Evolutionary conservation across 768 basidiomycete species (phyloP).

Genomic region (Panaeolus cyanescens): DNA sequence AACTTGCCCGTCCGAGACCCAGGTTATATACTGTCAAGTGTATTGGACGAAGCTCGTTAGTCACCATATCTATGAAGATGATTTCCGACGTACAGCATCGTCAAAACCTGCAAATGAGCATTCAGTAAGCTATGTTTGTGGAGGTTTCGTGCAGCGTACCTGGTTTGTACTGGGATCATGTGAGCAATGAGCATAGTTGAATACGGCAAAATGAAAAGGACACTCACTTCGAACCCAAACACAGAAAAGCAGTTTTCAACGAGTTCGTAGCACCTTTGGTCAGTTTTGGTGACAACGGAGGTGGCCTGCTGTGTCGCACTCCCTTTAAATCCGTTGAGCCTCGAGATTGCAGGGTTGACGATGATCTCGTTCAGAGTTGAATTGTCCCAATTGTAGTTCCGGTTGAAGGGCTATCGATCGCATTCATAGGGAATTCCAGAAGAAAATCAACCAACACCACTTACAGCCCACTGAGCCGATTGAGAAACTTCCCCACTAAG

Average conservation of each 20-base stretch:
- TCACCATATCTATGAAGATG: background rate
- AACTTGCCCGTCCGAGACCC: constrained; percentile 64
- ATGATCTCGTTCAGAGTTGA: constrained; percentile 59
- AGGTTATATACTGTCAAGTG: constrained; percentile 66
- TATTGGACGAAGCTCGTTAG: background rate
- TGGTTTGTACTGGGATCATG: constrained; percentile 54
- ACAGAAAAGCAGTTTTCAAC: constrained; percentile 54
- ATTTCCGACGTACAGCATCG: constrained; percentile 9
- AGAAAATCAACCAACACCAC: constrained; percentile 20
- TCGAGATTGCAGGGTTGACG: constrained; percentile 47
- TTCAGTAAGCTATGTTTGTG: background rate
- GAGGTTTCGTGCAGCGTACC: constrained; percentile 32
- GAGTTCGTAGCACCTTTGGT: constrained; percentile 72
- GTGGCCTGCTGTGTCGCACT: constrained; percentile 84
- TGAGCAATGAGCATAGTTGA: background rate
- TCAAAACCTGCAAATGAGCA: constrained; percentile 21
- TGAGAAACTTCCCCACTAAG: constrained; percentile 72
- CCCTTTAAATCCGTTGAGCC: constrained; percentile 71
- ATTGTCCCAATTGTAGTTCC: constrained; percentile 70
- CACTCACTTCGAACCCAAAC: constrained; percentile 75
- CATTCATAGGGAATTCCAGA: background rate
- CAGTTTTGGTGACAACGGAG: constrained; percentile 67
- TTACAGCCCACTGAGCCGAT: constrained; percentile 80
- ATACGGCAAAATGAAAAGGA: background rate
- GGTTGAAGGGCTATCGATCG: constrained; percentile 71